These are phyloP conservation scores for Rubia yunnanensis DNA, from an alignment of 257 asterid genomes.

Conservation along the genomic window DNA sequence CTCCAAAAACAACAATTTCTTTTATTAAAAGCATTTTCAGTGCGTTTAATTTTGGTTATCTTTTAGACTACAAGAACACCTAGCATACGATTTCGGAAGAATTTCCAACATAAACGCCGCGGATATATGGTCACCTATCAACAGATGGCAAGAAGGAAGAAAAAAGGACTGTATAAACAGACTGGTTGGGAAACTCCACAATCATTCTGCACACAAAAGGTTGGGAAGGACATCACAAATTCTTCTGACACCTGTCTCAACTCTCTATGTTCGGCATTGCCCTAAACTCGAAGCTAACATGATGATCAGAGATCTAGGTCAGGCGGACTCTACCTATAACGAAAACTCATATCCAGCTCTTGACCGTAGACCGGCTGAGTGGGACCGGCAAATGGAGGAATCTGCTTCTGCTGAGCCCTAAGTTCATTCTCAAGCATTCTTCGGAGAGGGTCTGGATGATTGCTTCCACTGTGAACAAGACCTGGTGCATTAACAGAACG, in stretches of 20 bases:
- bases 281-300: constrained; percentile 4
- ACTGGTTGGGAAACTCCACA: neutral
- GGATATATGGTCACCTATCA: neutral
- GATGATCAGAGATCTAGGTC: neutral
- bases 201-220: neutral
- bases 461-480: constrained; percentile 23
- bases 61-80: neutral
- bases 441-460: constrained; percentile 63
- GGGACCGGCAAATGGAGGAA: constrained; percentile 41
- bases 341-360: constrained; percentile 56
- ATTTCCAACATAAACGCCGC: neutral
- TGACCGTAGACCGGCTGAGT: constrained; percentile 49
- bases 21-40: no score
- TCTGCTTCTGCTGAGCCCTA: constrained; percentile 57
- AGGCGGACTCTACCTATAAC: constrained; percentile 16
- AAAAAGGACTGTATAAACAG: neutral
- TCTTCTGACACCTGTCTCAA: neutral
- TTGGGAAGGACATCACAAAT: constrained; percentile 1
- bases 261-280: neutral
- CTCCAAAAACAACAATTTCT: no score
- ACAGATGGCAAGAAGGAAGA: neutral
- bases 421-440: constrained; percentile 76
- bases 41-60: no score
- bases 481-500: constrained; percentile 14
- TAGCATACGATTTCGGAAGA: neutral